These are phyloP conservation scores for Aspergillus cavernicola DNA, from an alignment of 495 filamentous ascomycete species.

Conservation along the genomic window DNA sequence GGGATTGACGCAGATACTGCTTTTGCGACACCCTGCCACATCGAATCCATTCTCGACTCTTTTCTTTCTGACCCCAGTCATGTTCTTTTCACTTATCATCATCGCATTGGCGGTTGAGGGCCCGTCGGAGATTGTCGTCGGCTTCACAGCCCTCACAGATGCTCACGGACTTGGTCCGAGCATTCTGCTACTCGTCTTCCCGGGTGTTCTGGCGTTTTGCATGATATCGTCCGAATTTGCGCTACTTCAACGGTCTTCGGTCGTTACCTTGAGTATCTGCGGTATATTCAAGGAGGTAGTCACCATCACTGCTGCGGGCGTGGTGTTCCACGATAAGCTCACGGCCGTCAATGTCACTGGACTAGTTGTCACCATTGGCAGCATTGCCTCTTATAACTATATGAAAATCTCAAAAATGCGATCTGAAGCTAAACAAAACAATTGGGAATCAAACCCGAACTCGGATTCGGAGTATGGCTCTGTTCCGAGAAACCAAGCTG, in stretches of 20 bases:
- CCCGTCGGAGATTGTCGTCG: constrained; percentile 57
- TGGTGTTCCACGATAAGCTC: constrained; percentile 86
- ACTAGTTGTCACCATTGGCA: constrained; percentile 79
- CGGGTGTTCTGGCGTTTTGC: constrained; percentile 85
- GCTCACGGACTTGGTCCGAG: constrained; percentile 60
- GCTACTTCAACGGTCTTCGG: constrained; percentile 87
- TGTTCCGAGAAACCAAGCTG: constrained; percentile 22
- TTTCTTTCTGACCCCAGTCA: constrained; percentile 93
- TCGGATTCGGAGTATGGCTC: constrained; percentile 32
- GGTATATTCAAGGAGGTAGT: constrained; percentile 99
- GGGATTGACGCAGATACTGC: constrained; percentile 92
- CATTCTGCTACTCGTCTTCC: constrained; percentile 72
- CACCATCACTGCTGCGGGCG: constrained; percentile 83
- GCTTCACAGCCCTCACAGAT: constrained; percentile 57
- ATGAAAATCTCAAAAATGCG: constrained; percentile 92
- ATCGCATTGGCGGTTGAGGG: constrained; percentile 90
- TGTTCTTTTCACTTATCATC: constrained; percentile 79
- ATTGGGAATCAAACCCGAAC: constrained; percentile 29
- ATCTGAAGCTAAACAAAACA: constrained; percentile 49
- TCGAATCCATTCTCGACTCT: constrained; percentile 96
- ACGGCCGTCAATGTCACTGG: constrained; percentile 87
- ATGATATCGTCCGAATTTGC: constrained; percentile 98
- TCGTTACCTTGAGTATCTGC: constrained; percentile 93
- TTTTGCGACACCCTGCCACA: constrained; percentile 91
- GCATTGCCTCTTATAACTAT: constrained; percentile 89